These are phyloP conservation scores for Fomitopsis betulina DNA, from an alignment of 1,284 basidiomycete species.

Conservation along the genomic window DNA sequence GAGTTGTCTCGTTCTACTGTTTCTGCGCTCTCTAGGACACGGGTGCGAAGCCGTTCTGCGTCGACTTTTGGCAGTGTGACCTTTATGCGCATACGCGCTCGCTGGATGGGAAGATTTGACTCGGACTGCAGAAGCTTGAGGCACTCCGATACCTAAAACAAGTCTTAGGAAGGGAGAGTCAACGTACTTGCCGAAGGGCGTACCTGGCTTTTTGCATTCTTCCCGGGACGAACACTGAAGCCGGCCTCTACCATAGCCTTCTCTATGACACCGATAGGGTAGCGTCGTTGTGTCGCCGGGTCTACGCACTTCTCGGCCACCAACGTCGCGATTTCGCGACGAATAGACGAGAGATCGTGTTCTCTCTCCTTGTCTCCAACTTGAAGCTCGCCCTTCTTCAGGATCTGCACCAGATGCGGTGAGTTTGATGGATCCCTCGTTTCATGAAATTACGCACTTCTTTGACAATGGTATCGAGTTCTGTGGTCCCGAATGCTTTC, in stretches of 20 bases:
- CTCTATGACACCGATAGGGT: slow-evolving; percentile 95
- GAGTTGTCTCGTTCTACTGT: slow-evolving; percentile 84
- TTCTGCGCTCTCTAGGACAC: slow-evolving; percentile 71
- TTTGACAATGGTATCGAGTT: slow-evolving; percentile 72
- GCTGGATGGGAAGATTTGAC: slow-evolving; percentile 85
- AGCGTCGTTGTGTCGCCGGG: slow-evolving; percentile 83
- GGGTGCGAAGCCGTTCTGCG: slow-evolving; percentile 68
- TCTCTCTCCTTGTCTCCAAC: slow-evolving; percentile 96
- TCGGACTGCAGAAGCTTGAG: slow-evolving; percentile 81
- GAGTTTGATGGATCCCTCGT: not conserved
- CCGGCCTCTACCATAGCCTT: slow-evolving; percentile 97
- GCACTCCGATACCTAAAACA: slow-evolving; percentile 78
- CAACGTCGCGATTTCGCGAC: slow-evolving; percentile 91
- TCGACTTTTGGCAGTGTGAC: slow-evolving; percentile 77
- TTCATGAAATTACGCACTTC: slow-evolving; percentile 51
- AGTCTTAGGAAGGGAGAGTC: too few relatives aligned
- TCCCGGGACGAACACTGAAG: slow-evolving; percentile 84
- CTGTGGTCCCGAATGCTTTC: slow-evolving; percentile 85
- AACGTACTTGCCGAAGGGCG: slow-evolving; percentile 1
- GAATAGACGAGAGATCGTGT: slow-evolving; percentile 80
- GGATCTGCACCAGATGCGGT: slow-evolving; percentile 50
- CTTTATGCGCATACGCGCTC: slow-evolving; percentile 89
- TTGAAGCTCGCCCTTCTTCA: slow-evolving; percentile 96
- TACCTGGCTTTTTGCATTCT: slow-evolving; percentile 91
- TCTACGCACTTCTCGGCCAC: slow-evolving; percentile 96